These are phyloP conservation scores for Blepharisma stoltei DNA, from an alignment of 73 alveolate genomes.

Conservation along the genomic window DNA sequence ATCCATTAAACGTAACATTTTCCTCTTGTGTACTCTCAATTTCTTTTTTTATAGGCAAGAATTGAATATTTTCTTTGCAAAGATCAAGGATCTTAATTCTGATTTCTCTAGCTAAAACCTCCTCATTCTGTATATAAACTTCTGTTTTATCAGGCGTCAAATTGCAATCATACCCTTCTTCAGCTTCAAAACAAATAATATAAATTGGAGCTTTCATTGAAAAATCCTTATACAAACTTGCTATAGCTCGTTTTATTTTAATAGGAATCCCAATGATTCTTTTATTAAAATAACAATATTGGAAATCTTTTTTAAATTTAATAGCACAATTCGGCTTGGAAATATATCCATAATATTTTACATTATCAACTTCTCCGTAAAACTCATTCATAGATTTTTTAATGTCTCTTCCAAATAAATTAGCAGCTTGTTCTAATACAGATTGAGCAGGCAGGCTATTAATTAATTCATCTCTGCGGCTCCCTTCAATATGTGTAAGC, in stretches of 20 bases:
- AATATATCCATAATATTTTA: background rate
- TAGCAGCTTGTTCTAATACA: background rate
- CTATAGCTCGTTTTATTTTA: slow-evolving; percentile 47
- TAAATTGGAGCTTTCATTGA: slow-evolving; percentile 58
- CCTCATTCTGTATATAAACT: slow-evolving; percentile 46
- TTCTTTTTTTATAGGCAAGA: no score
- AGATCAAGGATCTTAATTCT: no score
- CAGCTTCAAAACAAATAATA: slow-evolving; percentile 65
- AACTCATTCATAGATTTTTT: background rate
- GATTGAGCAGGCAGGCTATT: background rate
- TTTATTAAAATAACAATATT: slow-evolving; percentile 30
- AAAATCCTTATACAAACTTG: slow-evolving; percentile 64
- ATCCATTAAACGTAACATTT: no score
- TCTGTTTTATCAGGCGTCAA: slow-evolving; percentile 82
- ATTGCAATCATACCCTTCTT: slow-evolving; percentile 63
- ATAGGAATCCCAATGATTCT: slow-evolving; percentile 79
- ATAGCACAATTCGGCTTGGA: slow-evolving; percentile 8
- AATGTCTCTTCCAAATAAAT: background rate
- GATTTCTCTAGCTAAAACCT: background rate
- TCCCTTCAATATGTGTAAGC: background rate
- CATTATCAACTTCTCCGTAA: background rate
- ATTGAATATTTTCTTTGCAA: no score
- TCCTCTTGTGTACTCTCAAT: no score
- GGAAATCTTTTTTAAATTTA: background rate
- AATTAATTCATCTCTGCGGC: background rate